phyloP scores from a whole-genome alignment of 352 stramenopile genomes.

The Nannochloropsis limnetica region DNA sequence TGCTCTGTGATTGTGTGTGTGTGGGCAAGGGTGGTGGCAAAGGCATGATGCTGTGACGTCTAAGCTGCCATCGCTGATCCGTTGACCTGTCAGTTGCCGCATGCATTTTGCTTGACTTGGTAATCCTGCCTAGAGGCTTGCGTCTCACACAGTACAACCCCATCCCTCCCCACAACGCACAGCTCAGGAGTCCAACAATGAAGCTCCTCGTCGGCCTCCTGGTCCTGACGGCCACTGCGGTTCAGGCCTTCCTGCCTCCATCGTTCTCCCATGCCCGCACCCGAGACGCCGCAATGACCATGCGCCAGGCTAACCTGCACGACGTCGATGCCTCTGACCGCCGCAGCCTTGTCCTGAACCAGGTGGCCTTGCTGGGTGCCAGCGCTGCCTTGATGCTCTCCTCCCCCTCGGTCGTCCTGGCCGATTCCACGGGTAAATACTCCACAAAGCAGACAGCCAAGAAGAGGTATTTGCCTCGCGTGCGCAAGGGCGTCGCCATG shows the following conservation, averaged over 20 bases:
- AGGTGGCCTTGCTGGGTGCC: background rate
- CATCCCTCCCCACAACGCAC: background rate
- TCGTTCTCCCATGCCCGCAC: background rate
- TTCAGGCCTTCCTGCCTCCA: background rate
- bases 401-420: background rate
- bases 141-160: background rate
- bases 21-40: background rate
- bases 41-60: background rate
- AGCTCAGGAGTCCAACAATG: background rate
- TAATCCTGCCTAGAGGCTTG: background rate
- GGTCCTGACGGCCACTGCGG: background rate
- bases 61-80: background rate
- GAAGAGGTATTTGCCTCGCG: constrained; percentile 22
- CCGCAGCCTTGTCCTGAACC: background rate
- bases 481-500: constrained; percentile 25
- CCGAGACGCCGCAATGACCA: background rate
- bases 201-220: background rate
- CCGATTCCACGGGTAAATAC: constrained; percentile 35
- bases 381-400: background rate
- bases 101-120: background rate
- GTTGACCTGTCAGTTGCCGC: too few species aligned
- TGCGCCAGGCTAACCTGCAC: background rate
- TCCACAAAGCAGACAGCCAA: constrained; percentile 19
- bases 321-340: background rate
- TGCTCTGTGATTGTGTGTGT: background rate